A percentile compares a stretch with the other conserved stretches of the same genome.
These are phyloP conservation scores for Colletotrichum cordylinicola DNA, from an alignment of 2,329 filamentous ascomycete species.

Conservation along the genomic window DNA sequence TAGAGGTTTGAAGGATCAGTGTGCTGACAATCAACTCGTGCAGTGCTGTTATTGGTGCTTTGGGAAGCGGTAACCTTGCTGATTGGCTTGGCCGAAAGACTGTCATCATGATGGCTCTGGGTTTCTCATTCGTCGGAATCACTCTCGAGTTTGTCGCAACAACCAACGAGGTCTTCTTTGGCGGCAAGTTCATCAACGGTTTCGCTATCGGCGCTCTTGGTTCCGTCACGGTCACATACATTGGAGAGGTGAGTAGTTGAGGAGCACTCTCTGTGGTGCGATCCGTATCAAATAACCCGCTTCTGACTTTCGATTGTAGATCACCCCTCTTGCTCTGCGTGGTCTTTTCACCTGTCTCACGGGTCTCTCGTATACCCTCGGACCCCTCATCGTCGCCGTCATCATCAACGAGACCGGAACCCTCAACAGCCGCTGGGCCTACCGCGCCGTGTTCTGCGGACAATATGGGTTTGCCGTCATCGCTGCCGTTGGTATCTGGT, in stretches of 20 bases:
- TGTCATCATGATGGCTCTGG: slow-evolving; percentile 36
- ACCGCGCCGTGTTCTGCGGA: slow-evolving; percentile 34
- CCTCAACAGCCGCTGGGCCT: slow-evolving; percentile 35
- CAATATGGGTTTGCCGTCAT: slow-evolving; percentile 38
- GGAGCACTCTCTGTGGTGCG: no score
- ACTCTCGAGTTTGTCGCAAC: slow-evolving; percentile 47
- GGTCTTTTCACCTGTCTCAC: slow-evolving; percentile 31
- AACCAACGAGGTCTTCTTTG: slow-evolving; percentile 43
- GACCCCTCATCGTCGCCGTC: slow-evolving; percentile 34
- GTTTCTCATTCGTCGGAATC: slow-evolving; percentile 40
- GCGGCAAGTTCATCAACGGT: slow-evolving; percentile 47
- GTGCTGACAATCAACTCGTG: neutral
- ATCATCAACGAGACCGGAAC: slow-evolving; percentile 36
- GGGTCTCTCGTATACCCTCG: slow-evolving; percentile 28
- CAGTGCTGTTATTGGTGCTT: slow-evolving; percentile 31
- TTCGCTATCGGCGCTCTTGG: slow-evolving; percentile 36
- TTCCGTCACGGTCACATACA: slow-evolving; percentile 33
- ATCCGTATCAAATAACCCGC: neutral
- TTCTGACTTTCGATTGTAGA: slow-evolving; percentile 28
- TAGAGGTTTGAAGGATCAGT: accelerated
- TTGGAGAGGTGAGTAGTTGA: slow-evolving; percentile 33
- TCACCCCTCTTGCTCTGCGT: slow-evolving; percentile 32
- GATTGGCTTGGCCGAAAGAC: slow-evolving; percentile 37
- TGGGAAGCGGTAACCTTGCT: slow-evolving; percentile 33
- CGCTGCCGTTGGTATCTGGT: slow-evolving; percentile 33